Percentiles rank a stretch among this genome's conserved stretches.
Conservation (phyloP, 257 asterid species). For the Nicotiana otophora region DNA sequence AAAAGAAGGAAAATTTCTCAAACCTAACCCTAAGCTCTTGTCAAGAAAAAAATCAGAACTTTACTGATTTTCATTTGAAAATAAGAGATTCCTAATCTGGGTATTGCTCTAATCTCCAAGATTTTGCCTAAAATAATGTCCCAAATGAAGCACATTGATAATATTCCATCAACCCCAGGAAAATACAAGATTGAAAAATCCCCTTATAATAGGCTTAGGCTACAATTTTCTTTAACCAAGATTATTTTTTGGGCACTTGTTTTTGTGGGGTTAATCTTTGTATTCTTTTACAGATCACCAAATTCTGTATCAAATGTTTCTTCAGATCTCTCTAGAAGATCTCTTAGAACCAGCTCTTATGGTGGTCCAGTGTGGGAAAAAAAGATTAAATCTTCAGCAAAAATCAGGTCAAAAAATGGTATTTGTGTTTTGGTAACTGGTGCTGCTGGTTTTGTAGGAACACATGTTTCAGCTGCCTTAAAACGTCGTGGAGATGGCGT, state of each 20-base stretch:
- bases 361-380: slow-evolving; percentile 60
- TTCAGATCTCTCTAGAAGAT: slow-evolving; percentile 80
- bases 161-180: slow-evolving; percentile 74
- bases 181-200: slow-evolving; percentile 97
- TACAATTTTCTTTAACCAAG: slow-evolving; percentile 67
- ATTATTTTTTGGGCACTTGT: slow-evolving; percentile 81
- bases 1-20: neutral
- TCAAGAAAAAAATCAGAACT: slow-evolving; percentile 14
- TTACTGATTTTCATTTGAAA: slow-evolving; percentile 13
- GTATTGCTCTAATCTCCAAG: slow-evolving; percentile 31
- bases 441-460: slow-evolving; percentile 95
- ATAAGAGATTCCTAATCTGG: slow-evolving; percentile 23
- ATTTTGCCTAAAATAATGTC: slow-evolving; percentile 22
- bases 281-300: slow-evolving; percentile 75
- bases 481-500: slow-evolving; percentile 97
- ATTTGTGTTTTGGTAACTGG: slow-evolving; percentile 89
- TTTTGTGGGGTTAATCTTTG: slow-evolving; percentile 68
- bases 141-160: slow-evolving; percentile 86
- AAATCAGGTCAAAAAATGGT: slow-evolving; percentile 72
- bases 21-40: slow-evolving; percentile 11
- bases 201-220: slow-evolving; percentile 63
- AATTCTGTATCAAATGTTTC: slow-evolving; percentile 37
- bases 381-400: slow-evolving; percentile 66
- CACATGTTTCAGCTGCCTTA: slow-evolving; percentile 86
- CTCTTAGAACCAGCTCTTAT: slow-evolving; percentile 64